These are phyloP conservation scores for Inosperma sp. DNA, from an alignment of 768 basidiomycete genomes.

Conservation along the genomic window DNA sequence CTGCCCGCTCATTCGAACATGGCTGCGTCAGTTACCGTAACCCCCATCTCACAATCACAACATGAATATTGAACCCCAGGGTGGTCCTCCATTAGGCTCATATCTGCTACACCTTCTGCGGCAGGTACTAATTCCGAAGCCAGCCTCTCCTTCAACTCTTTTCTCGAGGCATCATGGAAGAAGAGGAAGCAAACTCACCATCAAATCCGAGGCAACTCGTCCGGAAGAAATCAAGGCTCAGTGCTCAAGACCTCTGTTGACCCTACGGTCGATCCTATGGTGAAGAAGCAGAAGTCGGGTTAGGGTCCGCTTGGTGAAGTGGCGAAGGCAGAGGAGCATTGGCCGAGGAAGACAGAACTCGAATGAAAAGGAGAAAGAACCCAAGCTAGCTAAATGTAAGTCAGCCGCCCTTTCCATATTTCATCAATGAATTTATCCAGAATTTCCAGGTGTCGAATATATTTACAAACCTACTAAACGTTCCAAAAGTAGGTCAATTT, in stretches of 20 bases:
- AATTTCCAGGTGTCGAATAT: slow-evolving; percentile 19
- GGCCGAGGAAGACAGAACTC: slow-evolving; percentile 69
- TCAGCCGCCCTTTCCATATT: slow-evolving; percentile 7
- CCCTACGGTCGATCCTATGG: slow-evolving; percentile 57
- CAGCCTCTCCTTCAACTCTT: slow-evolving; percentile 26
- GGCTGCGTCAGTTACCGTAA: slow-evolving; percentile 5
- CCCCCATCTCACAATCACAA: neutral
- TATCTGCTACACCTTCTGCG: slow-evolving; percentile 61
- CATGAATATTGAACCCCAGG: neutral
- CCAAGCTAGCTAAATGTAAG: slow-evolving; percentile 42
- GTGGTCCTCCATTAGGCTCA: slow-evolving; percentile 57
- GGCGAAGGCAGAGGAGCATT: slow-evolving; percentile 82
- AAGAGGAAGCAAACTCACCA: slow-evolving; percentile 31
- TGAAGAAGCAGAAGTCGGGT: slow-evolving; percentile 72
- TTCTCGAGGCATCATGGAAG: slow-evolving; percentile 37
- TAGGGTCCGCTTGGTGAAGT: slow-evolving; percentile 55
- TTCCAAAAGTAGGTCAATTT: slow-evolving; percentile 35
- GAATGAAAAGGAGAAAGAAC: slow-evolving; percentile 48
- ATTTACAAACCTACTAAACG: slow-evolving; percentile 30
- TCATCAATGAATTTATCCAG: neutral
- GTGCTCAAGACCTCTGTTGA: slow-evolving; percentile 69
- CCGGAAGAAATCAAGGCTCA: slow-evolving; percentile 68
- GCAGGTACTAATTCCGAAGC: slow-evolving; percentile 36
- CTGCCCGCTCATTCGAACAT: slow-evolving; percentile 7
- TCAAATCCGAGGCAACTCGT: slow-evolving; percentile 44